Percentiles rank a stretch among this genome's conserved stretches.
Conservation (phyloP, 768 basidiomycete species). For the Gloeopeniophorella convolvens region DNA sequence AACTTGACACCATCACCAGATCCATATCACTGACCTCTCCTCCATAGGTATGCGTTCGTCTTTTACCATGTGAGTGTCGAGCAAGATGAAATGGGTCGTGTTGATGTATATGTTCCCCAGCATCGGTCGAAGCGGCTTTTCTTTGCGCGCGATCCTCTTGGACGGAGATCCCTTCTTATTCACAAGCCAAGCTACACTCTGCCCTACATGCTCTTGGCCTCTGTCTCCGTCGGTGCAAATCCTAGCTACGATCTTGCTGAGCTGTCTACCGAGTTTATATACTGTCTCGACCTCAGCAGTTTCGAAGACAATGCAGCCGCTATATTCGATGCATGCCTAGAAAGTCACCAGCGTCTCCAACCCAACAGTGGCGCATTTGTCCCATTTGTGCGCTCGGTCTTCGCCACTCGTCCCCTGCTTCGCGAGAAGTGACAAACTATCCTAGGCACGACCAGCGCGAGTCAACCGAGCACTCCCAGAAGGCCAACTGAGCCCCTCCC, state of each 20-base stretch:
- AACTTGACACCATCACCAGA: background rate
- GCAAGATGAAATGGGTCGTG: background rate
- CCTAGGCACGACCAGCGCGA: slow-evolving; percentile 38
- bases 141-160: slow-evolving; percentile 79
- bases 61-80: slow-evolving; percentile 58
- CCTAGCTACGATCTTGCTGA: slow-evolving; percentile 52
- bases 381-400: slow-evolving; percentile 3
- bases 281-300: slow-evolving; percentile 40
- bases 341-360: slow-evolving; percentile 21
- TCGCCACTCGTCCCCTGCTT: background rate
- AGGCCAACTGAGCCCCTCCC: slow-evolving; percentile 30
- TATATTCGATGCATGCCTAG: slow-evolving; percentile 3
- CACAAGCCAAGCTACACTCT: slow-evolving; percentile 44
- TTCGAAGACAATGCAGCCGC: slow-evolving; percentile 13
- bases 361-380: background rate
- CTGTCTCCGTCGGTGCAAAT: slow-evolving; percentile 50
- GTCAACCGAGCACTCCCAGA: slow-evolving; percentile 38
- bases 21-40: background rate
- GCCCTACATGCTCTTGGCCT: slow-evolving; percentile 58
- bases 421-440: background rate
- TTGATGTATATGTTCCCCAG: slow-evolving; percentile 31
- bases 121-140: slow-evolving; percentile 42
- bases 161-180: slow-evolving; percentile 77
- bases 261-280: slow-evolving; percentile 51
- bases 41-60: slow-evolving; percentile 67